Evolutionary conservation across 2,329 filamentous ascomycete genomes (phyloP), one percentile per base, ranked within the genome.

Genomic region (Colletotrichum chrysophilum): DNA sequence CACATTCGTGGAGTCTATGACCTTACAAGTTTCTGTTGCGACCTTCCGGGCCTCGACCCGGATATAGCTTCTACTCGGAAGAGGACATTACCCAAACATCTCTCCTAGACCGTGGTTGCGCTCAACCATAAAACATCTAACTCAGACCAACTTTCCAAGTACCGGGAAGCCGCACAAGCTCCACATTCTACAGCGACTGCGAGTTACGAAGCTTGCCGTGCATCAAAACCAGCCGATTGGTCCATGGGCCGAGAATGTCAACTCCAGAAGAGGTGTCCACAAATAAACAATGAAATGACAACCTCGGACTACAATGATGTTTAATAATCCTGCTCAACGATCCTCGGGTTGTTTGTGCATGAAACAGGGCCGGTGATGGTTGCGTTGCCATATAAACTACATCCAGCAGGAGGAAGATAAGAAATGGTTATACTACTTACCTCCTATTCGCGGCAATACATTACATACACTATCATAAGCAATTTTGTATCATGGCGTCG

Each of bases 221-320:
- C 38, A 43, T n/a, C 18, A 18, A 6, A 6, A 5, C 36, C 3
- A n/a, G 16, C 18, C 38, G 0, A 43, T 43, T n/a, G 1, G 3
- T 43, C 18, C 38, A 43, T 5, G 38, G 2, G 18, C 38, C 38
- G 38, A 43, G 38, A 43, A 43, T 43, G 18, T 43, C 38, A 0
- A n/a, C 38, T 43, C 3, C 16, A 43, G 38, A 43, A 0, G 18
- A 43, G 38, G 38, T 43, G 0, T 43, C 38, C 38, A 43, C 38
- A n/a, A 0, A 4, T 43, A 18, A 43, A 43, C 0, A 0, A 43
- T 3, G 3, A 16, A 1, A 4, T 3, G 36, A 0, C 16, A 43
- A 10, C 38, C 38, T 43, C 38, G 38, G 38, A n/a, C 38, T 43
- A n/a, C 3, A 10, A 43, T 0, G 3, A 43, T n/a, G 38, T 43